phyloP scores from a whole-genome alignment of 129 eudicot genomes.

The Flaveria brownii region DNA sequence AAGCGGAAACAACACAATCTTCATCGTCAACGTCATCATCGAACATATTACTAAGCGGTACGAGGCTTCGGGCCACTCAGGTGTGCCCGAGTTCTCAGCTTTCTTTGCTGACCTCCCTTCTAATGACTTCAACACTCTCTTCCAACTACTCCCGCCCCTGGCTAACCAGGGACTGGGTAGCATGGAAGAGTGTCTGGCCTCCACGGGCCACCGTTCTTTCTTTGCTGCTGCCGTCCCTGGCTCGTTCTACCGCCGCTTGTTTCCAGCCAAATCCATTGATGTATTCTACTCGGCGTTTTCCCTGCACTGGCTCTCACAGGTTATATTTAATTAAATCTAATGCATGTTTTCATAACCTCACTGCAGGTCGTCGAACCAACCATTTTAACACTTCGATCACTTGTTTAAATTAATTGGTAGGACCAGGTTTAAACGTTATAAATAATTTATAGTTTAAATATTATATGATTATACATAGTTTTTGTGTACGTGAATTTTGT shows the following conservation, averaged over 20 bases:
- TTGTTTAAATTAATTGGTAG: too few relatives aligned
- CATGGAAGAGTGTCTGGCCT: slow-evolving; percentile 92
- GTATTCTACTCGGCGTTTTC: slow-evolving; percentile 91
- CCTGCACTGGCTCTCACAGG: slow-evolving; percentile 96
- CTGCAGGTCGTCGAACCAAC: too few relatives aligned
- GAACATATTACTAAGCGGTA: slow-evolving; percentile 70
- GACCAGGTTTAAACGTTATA: too few relatives aligned
- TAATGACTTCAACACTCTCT: slow-evolving; percentile 95
- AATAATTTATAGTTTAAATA: too few relatives aligned
- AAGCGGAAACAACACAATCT: slow-evolving; percentile 79
- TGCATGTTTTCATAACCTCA: too few relatives aligned
- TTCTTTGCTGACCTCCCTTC: slow-evolving; percentile 89
- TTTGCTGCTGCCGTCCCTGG: slow-evolving; percentile 94
- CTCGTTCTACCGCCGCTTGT: slow-evolving; percentile 73
- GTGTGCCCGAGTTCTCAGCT: slow-evolving; percentile 82
- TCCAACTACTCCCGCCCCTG: slow-evolving; percentile 77
- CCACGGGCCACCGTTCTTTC: slow-evolving; percentile 66
- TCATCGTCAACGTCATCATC: slow-evolving; percentile 70
- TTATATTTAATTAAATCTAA: background rate
- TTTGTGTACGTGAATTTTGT: too few relatives aligned
- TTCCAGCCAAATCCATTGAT: slow-evolving; percentile 65
- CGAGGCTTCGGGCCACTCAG: slow-evolving; percentile 45
- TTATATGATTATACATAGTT: too few relatives aligned
- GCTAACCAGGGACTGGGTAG: slow-evolving; percentile 48
- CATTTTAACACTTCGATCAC: too few relatives aligned